Percentiles rank a stretch among this genome's conserved stretches.
Evolutionary conservation across 75 land plant genomes (phyloP).

Genomic region (Azolla pinnata): DNA sequence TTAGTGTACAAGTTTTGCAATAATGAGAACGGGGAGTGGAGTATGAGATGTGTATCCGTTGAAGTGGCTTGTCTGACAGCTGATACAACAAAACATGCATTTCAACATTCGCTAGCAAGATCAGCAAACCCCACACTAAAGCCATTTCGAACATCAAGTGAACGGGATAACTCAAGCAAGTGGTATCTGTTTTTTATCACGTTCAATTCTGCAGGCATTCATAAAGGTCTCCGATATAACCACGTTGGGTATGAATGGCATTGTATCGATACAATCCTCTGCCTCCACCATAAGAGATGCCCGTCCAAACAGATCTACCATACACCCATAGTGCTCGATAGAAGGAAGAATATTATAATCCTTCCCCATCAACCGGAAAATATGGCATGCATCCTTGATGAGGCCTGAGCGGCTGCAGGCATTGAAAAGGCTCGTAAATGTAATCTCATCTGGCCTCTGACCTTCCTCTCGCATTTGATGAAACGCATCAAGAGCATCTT

Average conservation of each 20-base stretch:
- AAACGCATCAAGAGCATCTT: constrained; percentile 11
- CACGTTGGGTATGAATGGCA: constrained; percentile 28
- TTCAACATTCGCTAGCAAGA: no score
- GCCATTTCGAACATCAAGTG: no score
- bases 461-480: constrained; percentile 7
- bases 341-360: constrained; percentile 18
- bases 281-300: constrained; percentile 28
- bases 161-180: no score
- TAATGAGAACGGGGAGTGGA: no score
- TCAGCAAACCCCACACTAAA: no score
- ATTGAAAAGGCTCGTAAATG: constrained; percentile 14
- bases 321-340: constrained; percentile 38
- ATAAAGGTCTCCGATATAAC: constrained; percentile 28
- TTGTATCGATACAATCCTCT: constrained; percentile 17
- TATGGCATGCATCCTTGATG: constrained; percentile 5
- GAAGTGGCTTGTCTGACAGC: no score
- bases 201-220: constrained; percentile 26
- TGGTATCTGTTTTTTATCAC: no score
- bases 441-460: constrained; percentile 12
- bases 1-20: no score
- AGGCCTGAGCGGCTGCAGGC: constrained; percentile 20
- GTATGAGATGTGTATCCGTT: no score
- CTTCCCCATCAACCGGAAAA: constrained; percentile 15
- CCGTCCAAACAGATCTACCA: constrained; percentile 35
- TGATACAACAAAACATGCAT: no score